These are phyloP conservation scores for Funneliformis mosseae DNA, from an alignment of 192 early-diverging fungal genomes.

Conservation along the genomic window DNA sequence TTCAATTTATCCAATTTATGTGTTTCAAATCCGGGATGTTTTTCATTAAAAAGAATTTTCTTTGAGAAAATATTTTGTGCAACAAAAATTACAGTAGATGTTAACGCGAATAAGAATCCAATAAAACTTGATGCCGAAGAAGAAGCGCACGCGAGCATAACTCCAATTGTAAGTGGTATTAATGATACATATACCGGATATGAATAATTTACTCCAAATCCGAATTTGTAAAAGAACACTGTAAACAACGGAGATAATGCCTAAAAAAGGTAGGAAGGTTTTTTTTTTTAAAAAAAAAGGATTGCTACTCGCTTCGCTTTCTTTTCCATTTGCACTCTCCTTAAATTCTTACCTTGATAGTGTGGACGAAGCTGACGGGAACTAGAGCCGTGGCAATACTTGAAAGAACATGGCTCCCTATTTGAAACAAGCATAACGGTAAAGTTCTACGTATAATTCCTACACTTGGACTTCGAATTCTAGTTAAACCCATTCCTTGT, in stretches of 20 bases:
- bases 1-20: constrained; percentile 87
- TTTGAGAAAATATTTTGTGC: constrained; percentile 89
- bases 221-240: constrained; percentile 71
- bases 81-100: constrained; percentile 81
- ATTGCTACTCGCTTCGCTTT: neutral
- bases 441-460: constrained; percentile 63
- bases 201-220: constrained; percentile 70
- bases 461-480: constrained; percentile 56
- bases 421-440: constrained; percentile 78
- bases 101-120: constrained; percentile 75
- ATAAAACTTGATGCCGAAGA: constrained; percentile 68
- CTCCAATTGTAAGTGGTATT: constrained; percentile 80
- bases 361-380: constrained; percentile 86
- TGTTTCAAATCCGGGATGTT: constrained; percentile 8
- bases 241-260: constrained; percentile 89
- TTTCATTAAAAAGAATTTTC: constrained; percentile 64
- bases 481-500: constrained; percentile 46
- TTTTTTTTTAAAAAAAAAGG: too few species aligned
- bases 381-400: constrained; percentile 74
- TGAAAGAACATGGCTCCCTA: constrained; percentile 83
- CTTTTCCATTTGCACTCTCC: neutral
- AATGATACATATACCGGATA: constrained; percentile 76
- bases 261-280: constrained; percentile 34
- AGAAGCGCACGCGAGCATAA: constrained; percentile 84
- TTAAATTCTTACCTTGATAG: constrained; percentile 73